Percentiles rank a stretch among this genome's conserved stretches.
phyloP scores from a whole-genome alignment of 2,329 filamentous ascomycete species.

The Alternaria gaisen region DNA sequence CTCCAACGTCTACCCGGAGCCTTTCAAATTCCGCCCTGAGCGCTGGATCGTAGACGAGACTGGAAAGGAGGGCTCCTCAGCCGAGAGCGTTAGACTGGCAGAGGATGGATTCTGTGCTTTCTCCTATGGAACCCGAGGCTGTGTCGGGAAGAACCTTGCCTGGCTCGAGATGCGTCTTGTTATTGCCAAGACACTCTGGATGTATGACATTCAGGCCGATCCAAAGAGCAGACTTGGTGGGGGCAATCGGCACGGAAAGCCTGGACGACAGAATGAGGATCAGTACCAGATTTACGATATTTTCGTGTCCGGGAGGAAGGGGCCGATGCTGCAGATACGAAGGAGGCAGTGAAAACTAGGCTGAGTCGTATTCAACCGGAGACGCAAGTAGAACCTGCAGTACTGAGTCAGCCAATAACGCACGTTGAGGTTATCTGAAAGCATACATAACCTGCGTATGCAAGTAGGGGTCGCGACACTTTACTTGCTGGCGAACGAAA shows the following conservation, averaged over 20 bases:
- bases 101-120: slow-evolving; percentile 36
- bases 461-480: background rate
- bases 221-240: slow-evolving; percentile 33
- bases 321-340: slow-evolving; percentile 42
- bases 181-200: slow-evolving; percentile 35
- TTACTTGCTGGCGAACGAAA: background rate
- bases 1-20: slow-evolving; percentile 25
- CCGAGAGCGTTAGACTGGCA: slow-evolving; percentile 24
- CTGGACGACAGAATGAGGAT: slow-evolving; percentile 27
- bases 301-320: slow-evolving; percentile 43
- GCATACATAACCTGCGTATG: background rate
- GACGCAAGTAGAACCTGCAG: background rate
- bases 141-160: slow-evolving; percentile 44
- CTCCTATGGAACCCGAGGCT: slow-evolving; percentile 37
- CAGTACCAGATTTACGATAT: slow-evolving; percentile 41
- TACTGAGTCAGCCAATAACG: background rate
- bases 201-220: slow-evolving; percentile 33
- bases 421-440: background rate
- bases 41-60: slow-evolving; percentile 37
- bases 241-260: slow-evolving; percentile 24
- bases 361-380: background rate
- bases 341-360: slow-evolving; percentile 8
- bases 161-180: slow-evolving; percentile 40
- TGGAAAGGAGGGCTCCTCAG: slow-evolving; percentile 17
- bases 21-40: slow-evolving; percentile 37